These are phyloP conservation scores for Aspergillus fumigatiaffinis DNA, from an alignment of 2,329 filamentous ascomycete genomes.

Conservation along the genomic window DNA sequence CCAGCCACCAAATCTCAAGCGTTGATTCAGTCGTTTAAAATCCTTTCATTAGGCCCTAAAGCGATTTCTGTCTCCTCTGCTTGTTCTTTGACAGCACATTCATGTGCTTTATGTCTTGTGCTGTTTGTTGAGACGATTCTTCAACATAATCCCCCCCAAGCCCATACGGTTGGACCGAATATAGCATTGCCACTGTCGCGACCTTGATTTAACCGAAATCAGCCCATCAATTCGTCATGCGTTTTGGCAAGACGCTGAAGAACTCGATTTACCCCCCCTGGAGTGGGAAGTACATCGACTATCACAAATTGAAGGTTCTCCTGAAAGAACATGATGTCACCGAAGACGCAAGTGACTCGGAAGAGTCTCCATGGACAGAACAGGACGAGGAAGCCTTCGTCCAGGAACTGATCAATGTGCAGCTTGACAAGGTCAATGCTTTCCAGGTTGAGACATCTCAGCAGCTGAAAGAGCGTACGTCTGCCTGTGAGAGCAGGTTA, in stretches of 20 bases:
- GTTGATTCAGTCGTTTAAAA: neutral
- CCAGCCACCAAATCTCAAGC: neutral
- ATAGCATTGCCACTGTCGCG: neutral
- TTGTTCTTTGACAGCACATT: neutral
- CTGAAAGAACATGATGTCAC: slow-evolving; percentile 69
- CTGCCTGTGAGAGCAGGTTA: slow-evolving; percentile 63
- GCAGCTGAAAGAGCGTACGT: slow-evolving; percentile 74
- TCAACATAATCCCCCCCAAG: too few relatives aligned
- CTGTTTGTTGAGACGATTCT: neutral
- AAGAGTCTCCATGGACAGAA: slow-evolving; percentile 73
- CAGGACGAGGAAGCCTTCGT: slow-evolving; percentile 91
- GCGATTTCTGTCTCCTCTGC: neutral
- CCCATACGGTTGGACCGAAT: neutral
- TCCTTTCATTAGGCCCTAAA: neutral
- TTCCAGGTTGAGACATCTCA: slow-evolving; percentile 83
- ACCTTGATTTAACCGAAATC: neutral
- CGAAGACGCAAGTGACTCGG: slow-evolving; percentile 47
- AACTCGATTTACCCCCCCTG: slow-evolving; percentile 78
- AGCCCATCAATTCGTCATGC: slow-evolving; percentile 57
- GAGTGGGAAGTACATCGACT: slow-evolving; percentile 94
- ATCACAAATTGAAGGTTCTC: slow-evolving; percentile 84
- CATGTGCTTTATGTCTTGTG: neutral
- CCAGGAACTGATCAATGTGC: slow-evolving; percentile 88
- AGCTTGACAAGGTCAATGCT: slow-evolving; percentile 88
- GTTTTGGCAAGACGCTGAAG: slow-evolving; percentile 85